Percentiles rank a stretch among this genome's conserved stretches.
Conservation (phyloP, 2,329 filamentous ascomycete species). For the Akanthomyces uredinophilus region DNA sequence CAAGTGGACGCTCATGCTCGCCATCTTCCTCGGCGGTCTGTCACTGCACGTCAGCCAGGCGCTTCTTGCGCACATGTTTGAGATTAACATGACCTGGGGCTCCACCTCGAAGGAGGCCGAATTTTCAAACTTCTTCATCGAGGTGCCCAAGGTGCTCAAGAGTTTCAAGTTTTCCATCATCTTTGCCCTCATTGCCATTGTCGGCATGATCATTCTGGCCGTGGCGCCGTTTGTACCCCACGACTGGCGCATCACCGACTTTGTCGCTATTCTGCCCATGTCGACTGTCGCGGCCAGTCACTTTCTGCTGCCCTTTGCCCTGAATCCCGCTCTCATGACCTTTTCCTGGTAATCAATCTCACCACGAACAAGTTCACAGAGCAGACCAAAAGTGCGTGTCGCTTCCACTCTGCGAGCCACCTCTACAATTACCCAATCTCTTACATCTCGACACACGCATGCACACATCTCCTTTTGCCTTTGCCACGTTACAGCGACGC, state of each 20-base stretch:
- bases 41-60: slow-evolving; percentile 38
- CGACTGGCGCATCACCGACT: slow-evolving; percentile 62
- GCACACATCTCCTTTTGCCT: not conserved
- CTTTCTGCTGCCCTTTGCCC: slow-evolving; percentile 63
- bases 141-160: slow-evolving; percentile 64
- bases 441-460: not conserved
- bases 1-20: slow-evolving; percentile 53
- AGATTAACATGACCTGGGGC: slow-evolving; percentile 44
- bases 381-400: not conserved
- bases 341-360: slow-evolving; percentile 59
- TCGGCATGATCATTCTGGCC: slow-evolving; percentile 60
- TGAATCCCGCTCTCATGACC: slow-evolving; percentile 76
- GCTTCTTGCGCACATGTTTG: slow-evolving; percentile 38
- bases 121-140: slow-evolving; percentile 54
- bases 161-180: slow-evolving; percentile 71
- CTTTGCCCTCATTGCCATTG: slow-evolving; percentile 54
- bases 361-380: not conserved
- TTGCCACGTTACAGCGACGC: not conserved
- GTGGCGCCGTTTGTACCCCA: slow-evolving; percentile 59
- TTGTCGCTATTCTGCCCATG: slow-evolving; percentile 73
- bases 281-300: slow-evolving; percentile 64
- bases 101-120: slow-evolving; percentile 55
- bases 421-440: no score
- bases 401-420: not conserved
- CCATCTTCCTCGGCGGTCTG: slow-evolving; percentile 44